Conservation (phyloP, 371 early-diverging fungal genomes). For the Conidiobolus incongruus region DNA sequence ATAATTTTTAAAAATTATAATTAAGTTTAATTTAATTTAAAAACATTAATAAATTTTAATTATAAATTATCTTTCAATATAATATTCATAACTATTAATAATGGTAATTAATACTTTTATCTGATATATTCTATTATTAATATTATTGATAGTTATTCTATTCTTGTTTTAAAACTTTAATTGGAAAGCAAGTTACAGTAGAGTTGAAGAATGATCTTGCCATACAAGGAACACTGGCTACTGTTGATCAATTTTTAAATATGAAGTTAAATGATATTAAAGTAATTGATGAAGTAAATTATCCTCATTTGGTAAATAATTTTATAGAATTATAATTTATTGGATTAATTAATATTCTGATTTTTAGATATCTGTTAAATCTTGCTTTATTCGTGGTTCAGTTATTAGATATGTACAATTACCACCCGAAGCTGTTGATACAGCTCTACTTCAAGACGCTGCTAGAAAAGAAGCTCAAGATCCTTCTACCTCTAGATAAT, state of each 20-base stretch:
- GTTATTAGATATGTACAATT: conserved; percentile 94
- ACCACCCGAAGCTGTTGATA: conserved; percentile 71
- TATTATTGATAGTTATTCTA: conserved; percentile 80
- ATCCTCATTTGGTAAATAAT: conserved; percentile 83
- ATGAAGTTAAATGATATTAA: conserved; percentile 84
- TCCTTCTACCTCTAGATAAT: conserved; percentile 16
- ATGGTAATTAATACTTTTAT: too few species aligned
- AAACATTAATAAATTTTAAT: too few species aligned
- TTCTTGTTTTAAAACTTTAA: conserved; percentile 96
- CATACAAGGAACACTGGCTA: conserved; percentile 77
- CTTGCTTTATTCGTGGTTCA: conserved; percentile 96
- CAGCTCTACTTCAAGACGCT: conserved; percentile 87
- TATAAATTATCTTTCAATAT: too few species aligned
- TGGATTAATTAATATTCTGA: neutral
- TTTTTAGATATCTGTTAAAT: conserved; percentile 67
- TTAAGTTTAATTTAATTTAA: too few species aligned
- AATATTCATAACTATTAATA: too few species aligned
- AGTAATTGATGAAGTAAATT: conserved; percentile 68
- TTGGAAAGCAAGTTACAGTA: conserved; percentile 89
- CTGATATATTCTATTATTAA: too few species aligned
- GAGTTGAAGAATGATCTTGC: conserved; percentile 95
- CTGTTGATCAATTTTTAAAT: conserved; percentile 97
- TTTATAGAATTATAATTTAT: neutral
- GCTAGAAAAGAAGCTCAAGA: conserved; percentile 67
- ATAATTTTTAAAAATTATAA: too few species aligned